Conservation (phyloP, 305 asterid genomes). For the Ilex paraguariensis region DNA sequence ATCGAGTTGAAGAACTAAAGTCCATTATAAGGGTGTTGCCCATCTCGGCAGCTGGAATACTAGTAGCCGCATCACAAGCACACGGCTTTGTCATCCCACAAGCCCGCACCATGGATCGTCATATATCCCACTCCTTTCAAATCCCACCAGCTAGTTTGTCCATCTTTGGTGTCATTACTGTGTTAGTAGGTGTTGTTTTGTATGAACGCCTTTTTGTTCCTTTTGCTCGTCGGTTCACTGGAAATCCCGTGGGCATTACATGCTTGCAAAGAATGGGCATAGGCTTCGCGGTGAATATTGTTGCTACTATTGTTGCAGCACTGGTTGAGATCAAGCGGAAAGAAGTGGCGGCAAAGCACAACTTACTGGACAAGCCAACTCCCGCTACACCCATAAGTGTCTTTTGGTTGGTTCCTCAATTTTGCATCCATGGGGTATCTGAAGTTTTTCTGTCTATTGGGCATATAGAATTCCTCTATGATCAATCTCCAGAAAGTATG, state of each 20-base stretch:
- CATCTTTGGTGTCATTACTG: constrained; percentile 18
- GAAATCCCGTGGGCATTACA: constrained; percentile 17
- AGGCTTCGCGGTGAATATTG: constrained; percentile 9
- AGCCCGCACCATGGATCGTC: constrained; percentile 25
- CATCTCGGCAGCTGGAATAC: neutral
- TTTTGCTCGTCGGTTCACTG: constrained; percentile 1
- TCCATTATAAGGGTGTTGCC: no score
- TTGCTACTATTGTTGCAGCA: constrained; percentile 12
- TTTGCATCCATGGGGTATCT: constrained; percentile 3
- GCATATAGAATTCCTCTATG: constrained; percentile 13
- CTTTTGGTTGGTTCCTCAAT: neutral
- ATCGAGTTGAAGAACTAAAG: no score
- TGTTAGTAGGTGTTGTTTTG: constrained; percentile 21
- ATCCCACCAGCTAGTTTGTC: constrained; percentile 33
- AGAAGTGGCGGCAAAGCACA: neutral
- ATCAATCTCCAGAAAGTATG: constrained; percentile 12
- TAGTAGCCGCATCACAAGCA: neutral
- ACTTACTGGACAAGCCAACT: constrained; percentile 1
- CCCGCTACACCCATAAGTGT: constrained; percentile 6
- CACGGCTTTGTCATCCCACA: neutral
- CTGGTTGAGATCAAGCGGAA: constrained; percentile 16
- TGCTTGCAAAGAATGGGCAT: constrained; percentile 30
- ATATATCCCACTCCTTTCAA: constrained; percentile 14
- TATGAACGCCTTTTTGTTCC: constrained; percentile 34
- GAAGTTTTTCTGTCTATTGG: constrained; percentile 11